Percentiles rank a stretch among this genome's conserved stretches.
These are phyloP conservation scores for Wickerhamiella occidentalis DNA, from an alignment of 805 yeast genomes.

Conservation along the genomic window DNA sequence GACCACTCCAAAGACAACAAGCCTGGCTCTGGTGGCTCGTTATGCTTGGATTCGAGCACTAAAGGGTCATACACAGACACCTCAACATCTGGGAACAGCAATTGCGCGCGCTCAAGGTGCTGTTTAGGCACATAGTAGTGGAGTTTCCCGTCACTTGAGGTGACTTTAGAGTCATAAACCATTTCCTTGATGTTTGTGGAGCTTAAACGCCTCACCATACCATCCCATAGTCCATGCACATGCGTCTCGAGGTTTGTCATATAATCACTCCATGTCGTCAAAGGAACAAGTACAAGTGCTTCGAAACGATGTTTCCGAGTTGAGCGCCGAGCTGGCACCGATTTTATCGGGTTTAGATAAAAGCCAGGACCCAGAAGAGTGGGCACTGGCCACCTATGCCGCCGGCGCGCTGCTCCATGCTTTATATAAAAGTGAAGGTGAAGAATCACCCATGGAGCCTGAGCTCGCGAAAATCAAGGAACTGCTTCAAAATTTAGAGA, in stretches of 20 bases:
- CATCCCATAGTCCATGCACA: conserved; percentile 16
- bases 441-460: conserved; percentile 2
- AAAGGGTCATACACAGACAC: conserved; percentile 39
- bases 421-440: conserved; percentile 7
- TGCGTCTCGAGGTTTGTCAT: background rate
- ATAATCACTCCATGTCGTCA: background rate
- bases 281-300: conserved; percentile 1
- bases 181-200: conserved; percentile 11
- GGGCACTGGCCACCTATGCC: conserved; percentile 9
- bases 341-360: background rate
- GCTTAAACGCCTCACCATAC: conserved; percentile 15
- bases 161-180: conserved; percentile 13
- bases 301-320: background rate
- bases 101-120: conserved; percentile 26
- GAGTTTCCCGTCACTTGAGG: background rate
- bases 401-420: conserved; percentile 7
- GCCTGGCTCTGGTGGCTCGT: conserved; percentile 46
- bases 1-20: conserved; percentile 67
- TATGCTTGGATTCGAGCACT: background rate
- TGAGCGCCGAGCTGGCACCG: background rate
- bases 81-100: conserved; percentile 27
- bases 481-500: background rate
- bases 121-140: conserved; percentile 9
- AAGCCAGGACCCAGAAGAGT: conserved; percentile 8
- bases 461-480: conserved; percentile 6